Evolutionary conservation across 331 rosid genomes (phyloP).

Genomic region (Malus hybrid): DNA sequence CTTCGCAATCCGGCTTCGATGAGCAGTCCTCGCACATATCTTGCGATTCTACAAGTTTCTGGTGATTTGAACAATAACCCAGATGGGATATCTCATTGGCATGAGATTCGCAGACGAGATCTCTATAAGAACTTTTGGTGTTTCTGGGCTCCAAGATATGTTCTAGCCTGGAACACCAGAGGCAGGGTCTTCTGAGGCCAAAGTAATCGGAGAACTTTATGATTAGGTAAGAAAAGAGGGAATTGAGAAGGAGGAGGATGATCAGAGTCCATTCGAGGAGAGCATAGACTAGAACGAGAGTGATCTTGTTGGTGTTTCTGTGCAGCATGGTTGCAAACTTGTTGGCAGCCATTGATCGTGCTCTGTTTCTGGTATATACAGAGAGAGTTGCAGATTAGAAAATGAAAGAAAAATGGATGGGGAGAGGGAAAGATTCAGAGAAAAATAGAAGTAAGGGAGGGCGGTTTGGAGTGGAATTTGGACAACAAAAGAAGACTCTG

Average conservation of each 20-base stretch:
- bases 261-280: conserved; percentile 86
- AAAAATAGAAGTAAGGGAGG: conserved; percentile 4
- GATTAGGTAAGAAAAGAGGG: conserved; percentile 75
- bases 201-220: conserved; percentile 68
- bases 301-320: conserved; percentile 74
- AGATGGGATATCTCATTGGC: conserved; percentile 73
- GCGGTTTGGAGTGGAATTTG: conserved; percentile 24
- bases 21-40: conserved; percentile 88
- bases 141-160: conserved; percentile 56
- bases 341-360: conserved; percentile 75
- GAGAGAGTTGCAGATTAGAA: conserved; percentile 18
- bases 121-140: conserved; percentile 33
- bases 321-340: conserved; percentile 81
- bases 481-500: conserved; percentile 10
- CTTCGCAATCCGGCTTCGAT: conserved; percentile 24
- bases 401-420: background rate
- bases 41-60: conserved; percentile 47
- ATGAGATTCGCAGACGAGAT: conserved; percentile 86
- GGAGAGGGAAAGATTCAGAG: background rate
- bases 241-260: conserved; percentile 64
- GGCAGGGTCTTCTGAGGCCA: conserved; percentile 83
- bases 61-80: conserved; percentile 66
- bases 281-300: conserved; percentile 70
- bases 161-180: conserved; percentile 85
- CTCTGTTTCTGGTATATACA: conserved; percentile 43